A percentile compares a stretch with the other conserved stretches of the same genome.
These are phyloP conservation scores for Flaveria floridana DNA, from an alignment of 140 eudicot genomes.

Conservation along the genomic window DNA sequence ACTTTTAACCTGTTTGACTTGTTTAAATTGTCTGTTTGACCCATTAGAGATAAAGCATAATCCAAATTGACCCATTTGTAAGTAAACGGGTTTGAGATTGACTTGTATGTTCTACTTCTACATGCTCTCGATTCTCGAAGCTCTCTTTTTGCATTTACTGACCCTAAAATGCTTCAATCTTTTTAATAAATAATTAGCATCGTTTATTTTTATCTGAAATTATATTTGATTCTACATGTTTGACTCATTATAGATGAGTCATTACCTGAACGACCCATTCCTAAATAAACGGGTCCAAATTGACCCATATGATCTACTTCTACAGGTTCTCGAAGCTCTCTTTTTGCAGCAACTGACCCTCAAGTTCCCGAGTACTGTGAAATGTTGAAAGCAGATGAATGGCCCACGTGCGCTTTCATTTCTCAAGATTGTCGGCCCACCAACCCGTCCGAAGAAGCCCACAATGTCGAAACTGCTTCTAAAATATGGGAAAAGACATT, in stretches of 20 bases:
- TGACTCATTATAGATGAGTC: not conserved
- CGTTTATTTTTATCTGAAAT: no score
- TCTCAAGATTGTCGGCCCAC: conserved; percentile 89
- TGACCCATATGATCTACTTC: conserved; percentile 8
- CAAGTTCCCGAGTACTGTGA: conserved; percentile 83
- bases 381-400: conserved; percentile 73
- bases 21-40: no score
- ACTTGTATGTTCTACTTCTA: no score
- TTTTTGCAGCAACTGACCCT: conserved; percentile 96
- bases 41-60: no score
- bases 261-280: not conserved
- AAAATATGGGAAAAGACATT: conserved; percentile 88
- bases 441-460: conserved; percentile 93
- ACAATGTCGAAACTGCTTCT: conserved; percentile 60
- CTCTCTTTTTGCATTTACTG: no score
- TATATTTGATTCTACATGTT: no score
- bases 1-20: no score
- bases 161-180: no score
- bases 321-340: conserved; percentile 90
- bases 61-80: no score
- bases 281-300: not conserved
- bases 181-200: no score
- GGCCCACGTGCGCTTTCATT: conserved; percentile 86
- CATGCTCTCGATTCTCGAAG: no score
- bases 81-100: no score